Base-by-base conservation (phyloP, 257 asterid species). In the Voacanga thouarsii region DNA sequence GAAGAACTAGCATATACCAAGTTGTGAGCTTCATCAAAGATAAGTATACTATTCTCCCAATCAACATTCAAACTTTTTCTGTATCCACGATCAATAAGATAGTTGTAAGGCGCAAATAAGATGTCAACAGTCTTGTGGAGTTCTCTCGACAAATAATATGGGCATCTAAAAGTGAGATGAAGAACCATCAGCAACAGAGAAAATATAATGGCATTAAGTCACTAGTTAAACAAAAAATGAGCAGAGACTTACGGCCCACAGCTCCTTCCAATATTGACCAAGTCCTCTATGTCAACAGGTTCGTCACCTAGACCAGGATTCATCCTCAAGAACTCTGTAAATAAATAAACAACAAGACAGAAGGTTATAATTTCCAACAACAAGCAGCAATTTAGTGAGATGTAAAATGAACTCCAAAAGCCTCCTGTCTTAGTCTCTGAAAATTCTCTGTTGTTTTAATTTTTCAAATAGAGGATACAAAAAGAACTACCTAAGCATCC, bases 11-110 rank as follows among this genome's bases (percentile, higher is more conserved):
- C 77, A 82, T 80, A 18, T 93, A 95, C 99, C 86, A 95, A 86
- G 92, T 95, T 95, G 88, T 95, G 99, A 83, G 99, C 99, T 89
- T 95, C 99, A 86, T 95, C 99, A 83, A 95, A 95, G 82, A 95
- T 93, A 74, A 95, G 97, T 82, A 92, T 88, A 89, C 97, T 89
- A 82, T 84, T 89, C 57, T 73, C 74, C 99, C 97, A 93, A 80
- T 89, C 89, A 59, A 89, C 86, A 79, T 84, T 87, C 82, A 93
- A 80, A 72, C 94, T 85, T 77, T 88, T 92, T 77, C 97, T 84
- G 82, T 87, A 81, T 75, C 90, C 92, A 59, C 92, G 97, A 76
- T 95, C 98, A 77, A 95, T 93, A 78, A 95, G 99, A 85, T 95
- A 95, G 86, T 95, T 95, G 92, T 95, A 95, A 80, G 99, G 99